phyloP scores from a whole-genome alignment of 495 filamentous ascomycete genomes.

The Gamarada debralockiae region DNA sequence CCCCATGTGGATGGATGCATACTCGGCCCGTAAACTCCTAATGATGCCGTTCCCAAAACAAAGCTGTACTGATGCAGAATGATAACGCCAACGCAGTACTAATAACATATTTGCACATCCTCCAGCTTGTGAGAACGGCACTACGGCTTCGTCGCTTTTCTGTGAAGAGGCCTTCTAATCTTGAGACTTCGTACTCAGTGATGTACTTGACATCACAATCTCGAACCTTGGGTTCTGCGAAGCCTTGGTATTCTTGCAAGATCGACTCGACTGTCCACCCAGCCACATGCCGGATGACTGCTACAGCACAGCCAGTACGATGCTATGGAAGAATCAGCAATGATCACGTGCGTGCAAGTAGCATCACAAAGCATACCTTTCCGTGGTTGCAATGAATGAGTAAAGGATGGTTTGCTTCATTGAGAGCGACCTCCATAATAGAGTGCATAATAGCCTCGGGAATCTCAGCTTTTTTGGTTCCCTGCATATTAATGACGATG shows the following conservation, averaged over 20 bases:
- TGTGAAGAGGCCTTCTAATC: slow-evolving; percentile 12
- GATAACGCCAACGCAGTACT: too few relatives aligned
- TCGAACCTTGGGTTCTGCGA: slow-evolving; percentile 60
- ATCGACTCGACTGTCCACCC: slow-evolving; percentile 55
- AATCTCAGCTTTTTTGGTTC: slow-evolving; percentile 70
- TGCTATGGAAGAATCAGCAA: slow-evolving; percentile 47
- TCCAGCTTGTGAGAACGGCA: background rate
- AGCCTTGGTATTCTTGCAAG: slow-evolving; percentile 63
- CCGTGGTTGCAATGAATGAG: slow-evolving; percentile 89
- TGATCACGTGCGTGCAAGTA: background rate
- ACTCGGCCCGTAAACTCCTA: background rate
- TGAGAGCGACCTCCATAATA: slow-evolving; percentile 60
- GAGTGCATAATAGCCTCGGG: slow-evolving; percentile 57
- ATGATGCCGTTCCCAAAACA: slow-evolving; percentile 1
- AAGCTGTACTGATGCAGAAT: background rate
- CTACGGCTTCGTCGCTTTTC: background rate
- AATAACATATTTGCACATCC: slow-evolving; percentile 8
- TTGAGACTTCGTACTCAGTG: slow-evolving; percentile 21
- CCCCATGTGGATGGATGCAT: background rate
- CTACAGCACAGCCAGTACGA: slow-evolving; percentile 79
- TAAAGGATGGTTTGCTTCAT: slow-evolving; percentile 66
- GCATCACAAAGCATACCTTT: slow-evolving; percentile 53
- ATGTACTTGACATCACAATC: slow-evolving; percentile 50
- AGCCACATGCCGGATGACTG: slow-evolving; percentile 60
- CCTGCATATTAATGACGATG: slow-evolving; percentile 62